Evolutionary conservation across 768 basidiomycete species (phyloP), one percentile per base, ranked within the genome.

Genomic region (Calocybe cyanea): DNA sequence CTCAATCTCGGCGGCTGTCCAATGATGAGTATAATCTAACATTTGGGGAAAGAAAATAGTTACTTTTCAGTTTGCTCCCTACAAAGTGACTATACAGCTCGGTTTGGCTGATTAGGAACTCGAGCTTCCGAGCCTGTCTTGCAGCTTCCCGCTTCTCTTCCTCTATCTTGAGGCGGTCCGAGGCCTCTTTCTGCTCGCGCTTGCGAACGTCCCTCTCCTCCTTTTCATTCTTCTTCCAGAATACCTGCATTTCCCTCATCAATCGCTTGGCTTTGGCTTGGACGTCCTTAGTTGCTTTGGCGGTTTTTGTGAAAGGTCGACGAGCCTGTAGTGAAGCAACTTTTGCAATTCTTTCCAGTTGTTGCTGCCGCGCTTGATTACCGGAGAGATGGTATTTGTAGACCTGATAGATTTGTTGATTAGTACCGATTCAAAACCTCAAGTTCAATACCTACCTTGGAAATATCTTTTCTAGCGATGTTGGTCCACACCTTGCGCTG

Each of bases 51-150:
- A 46, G 43, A 41, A 36, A 25, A 30, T 37, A 15, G 30, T 57
- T 64, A 90, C 89, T 92, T 64, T 90, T 90, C 43, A 92, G 77
- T 69, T 98, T 98, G 67, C 84, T 96, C 24, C 95, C 95, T 48
- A 99, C 93, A 76, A 99, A 98, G 70, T 99, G 96, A 54, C 91
- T 93, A 67, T 98, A 99, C 7, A 98, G 78, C 63, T 99, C 96
- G 3, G 96, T 98, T 66, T 98, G 95, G 48, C 91, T 97, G 64
- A 99, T 93, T 66, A 99, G 73, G 70, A 98, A 99, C 69, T 99
- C 96, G 19, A 99, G 80, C 65, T 98, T 97, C 54, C 95, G 80
- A 10, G 93, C 91, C 63, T 95, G 92, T 41, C 96, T 75, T 31
- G 93, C 87, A 10, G 89, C 87, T 66, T 99, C 96, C 33, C 95